These are phyloP conservation scores for Ophiostoma quercus DNA, from an alignment of 2,329 filamentous ascomycete genomes.

Conservation along the genomic window DNA sequence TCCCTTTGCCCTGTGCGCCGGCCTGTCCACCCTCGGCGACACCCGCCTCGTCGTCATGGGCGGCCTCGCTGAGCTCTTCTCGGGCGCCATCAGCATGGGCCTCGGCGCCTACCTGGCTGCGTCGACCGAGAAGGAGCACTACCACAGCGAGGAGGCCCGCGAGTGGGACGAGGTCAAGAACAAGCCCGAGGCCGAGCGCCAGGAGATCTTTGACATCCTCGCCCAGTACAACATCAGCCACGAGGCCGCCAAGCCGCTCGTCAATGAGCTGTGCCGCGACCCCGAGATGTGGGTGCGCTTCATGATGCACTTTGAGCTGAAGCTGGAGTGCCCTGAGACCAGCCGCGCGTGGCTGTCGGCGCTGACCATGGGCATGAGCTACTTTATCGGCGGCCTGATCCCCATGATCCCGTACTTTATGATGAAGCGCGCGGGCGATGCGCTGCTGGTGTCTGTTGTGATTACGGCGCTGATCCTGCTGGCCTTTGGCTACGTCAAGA, in stretches of 20 bases:
- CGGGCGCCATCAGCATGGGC: slow-evolving; percentile 72
- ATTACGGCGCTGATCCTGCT: slow-evolving; percentile 59
- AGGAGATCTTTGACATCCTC: slow-evolving; percentile 46
- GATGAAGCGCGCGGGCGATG: slow-evolving; percentile 41
- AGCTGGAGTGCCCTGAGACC: slow-evolving; percentile 42
- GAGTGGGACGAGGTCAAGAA: slow-evolving; percentile 41
- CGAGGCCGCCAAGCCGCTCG: slow-evolving; percentile 41
- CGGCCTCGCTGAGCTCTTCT: slow-evolving; percentile 68
- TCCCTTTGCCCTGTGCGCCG: slow-evolving; percentile 72
- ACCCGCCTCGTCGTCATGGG: slow-evolving; percentile 64
- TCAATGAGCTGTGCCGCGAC: slow-evolving; percentile 46
- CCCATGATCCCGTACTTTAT: slow-evolving; percentile 67
- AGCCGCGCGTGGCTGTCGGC: slow-evolving; percentile 51
- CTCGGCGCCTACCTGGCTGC: slow-evolving; percentile 68
- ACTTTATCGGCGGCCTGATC: slow-evolving; percentile 66
- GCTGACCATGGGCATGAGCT: slow-evolving; percentile 61
- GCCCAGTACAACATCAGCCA: slow-evolving; percentile 43
- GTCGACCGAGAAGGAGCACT: slow-evolving; percentile 49
- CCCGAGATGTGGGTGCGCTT: slow-evolving; percentile 50
- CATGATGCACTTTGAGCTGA: slow-evolving; percentile 56
- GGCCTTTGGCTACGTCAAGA: slow-evolving; percentile 62
- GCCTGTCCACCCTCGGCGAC: slow-evolving; percentile 60
- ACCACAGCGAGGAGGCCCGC: slow-evolving; percentile 45
- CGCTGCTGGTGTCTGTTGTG: slow-evolving; percentile 54
- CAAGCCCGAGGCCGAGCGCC: slow-evolving; percentile 42